phyloP scores from a whole-genome alignment of 345 rosid genomes.

The Hibiscus mutabilis region DNA sequence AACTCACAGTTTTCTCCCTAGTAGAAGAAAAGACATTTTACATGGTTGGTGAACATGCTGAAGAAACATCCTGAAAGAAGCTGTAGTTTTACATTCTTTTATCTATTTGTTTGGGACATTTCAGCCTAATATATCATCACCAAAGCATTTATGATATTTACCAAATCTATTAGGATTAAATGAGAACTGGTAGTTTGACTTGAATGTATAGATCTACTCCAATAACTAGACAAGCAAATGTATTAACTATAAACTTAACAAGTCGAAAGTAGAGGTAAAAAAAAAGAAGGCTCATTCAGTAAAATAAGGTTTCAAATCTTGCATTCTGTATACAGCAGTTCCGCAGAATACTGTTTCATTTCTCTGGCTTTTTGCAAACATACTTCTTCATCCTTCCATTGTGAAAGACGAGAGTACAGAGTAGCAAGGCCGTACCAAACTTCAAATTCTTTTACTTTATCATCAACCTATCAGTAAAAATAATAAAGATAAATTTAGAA shows the following conservation, averaged over 20 bases:
- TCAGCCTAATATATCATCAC: background rate
- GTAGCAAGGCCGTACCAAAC: slow-evolving; percentile 90
- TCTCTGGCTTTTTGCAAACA: slow-evolving; percentile 74
- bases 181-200: background rate
- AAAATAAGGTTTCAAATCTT: slow-evolving; percentile 27
- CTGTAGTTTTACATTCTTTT: background rate
- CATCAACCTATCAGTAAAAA: slow-evolving; percentile 40
- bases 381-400: slow-evolving; percentile 84
- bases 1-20: no score
- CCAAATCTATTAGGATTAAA: background rate
- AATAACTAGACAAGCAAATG: background rate
- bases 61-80: background rate
- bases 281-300: background rate
- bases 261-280: slow-evolving; percentile 2
- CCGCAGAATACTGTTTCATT: slow-evolving; percentile 61
- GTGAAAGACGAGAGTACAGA: slow-evolving; percentile 72
- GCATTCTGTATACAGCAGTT: slow-evolving; percentile 74
- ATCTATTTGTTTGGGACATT: background rate
- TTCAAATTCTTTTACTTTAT: slow-evolving; percentile 66
- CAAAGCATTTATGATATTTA: background rate
- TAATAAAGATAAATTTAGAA: slow-evolving; percentile 1
- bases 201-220: background rate
- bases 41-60: background rate
- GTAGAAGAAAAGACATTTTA: background rate
- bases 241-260: background rate